Percentiles rank a stretch among this genome's conserved stretches.
phyloP scores from a whole-genome alignment of 2,329 filamentous ascomycete genomes.

The Apiospora marii region DNA sequence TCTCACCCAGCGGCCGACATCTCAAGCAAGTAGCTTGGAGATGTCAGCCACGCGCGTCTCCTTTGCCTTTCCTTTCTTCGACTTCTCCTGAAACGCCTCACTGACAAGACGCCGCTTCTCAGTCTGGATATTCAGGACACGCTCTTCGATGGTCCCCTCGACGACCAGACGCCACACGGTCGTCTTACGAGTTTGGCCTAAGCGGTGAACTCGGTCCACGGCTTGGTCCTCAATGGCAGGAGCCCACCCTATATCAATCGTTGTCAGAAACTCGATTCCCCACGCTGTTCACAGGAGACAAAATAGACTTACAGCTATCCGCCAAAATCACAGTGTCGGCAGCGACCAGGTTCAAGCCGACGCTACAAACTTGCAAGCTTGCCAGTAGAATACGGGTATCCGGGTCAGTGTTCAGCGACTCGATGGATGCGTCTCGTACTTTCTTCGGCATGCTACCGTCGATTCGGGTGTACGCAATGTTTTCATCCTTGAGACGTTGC shows the following conservation, averaged over 20 bases:
- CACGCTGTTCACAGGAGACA: not conserved
- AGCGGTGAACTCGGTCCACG: conserved; percentile 83
- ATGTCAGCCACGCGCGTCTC: conserved; percentile 30
- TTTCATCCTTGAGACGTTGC: conserved; percentile 66
- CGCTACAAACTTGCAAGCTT: conserved; percentile 81
- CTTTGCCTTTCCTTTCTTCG: conserved; percentile 42
- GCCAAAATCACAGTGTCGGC: conserved; percentile 86
- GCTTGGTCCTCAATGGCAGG: conserved; percentile 94
- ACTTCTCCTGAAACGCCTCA: conserved; percentile 80
- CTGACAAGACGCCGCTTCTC: conserved; percentile 81
- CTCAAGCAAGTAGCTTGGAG: conserved; percentile 26
- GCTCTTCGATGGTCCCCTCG: conserved; percentile 81
- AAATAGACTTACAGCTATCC: conserved; percentile 68
- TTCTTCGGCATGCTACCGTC: conserved; percentile 80
- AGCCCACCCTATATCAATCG: conserved; percentile 71
- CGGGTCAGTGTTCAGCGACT: conserved; percentile 71
- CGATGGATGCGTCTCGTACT: conserved; percentile 75
- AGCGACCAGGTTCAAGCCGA: conserved; percentile 85
- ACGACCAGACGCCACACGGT: conserved; percentile 85
- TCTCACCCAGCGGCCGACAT: not conserved
- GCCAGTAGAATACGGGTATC: conserved; percentile 80
- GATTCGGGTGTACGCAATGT: conserved; percentile 73
- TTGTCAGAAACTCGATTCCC: conserved; percentile 29
- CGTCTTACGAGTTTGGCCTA: conserved; percentile 82
- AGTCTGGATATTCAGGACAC: conserved; percentile 78